Percentiles rank a stretch among this genome's conserved stretches.
Evolutionary conservation across 352 stramenopile species (phyloP).

Genomic region (Blastocystis hominis): DNA sequence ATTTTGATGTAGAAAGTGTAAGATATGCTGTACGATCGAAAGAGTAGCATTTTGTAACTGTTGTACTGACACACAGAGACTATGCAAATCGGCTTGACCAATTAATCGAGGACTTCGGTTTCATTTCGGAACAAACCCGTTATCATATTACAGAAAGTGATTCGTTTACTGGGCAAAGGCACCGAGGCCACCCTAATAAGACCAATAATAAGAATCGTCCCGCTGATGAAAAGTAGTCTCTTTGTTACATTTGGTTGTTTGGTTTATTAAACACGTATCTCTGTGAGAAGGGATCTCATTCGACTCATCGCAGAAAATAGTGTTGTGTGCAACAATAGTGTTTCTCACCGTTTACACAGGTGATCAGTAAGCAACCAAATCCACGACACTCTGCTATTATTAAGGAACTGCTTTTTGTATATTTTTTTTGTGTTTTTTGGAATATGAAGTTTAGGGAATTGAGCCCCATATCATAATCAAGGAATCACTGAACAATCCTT

Average conservation of each 20-base stretch:
- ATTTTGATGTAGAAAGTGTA: neutral
- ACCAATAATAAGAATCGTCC: neutral
- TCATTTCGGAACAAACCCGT: slow-evolving; percentile 1
- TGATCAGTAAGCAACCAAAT: too few relatives aligned
- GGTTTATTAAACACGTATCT: too few relatives aligned
- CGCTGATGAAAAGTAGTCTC: too few relatives aligned
- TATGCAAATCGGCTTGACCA: slow-evolving; percentile 7
- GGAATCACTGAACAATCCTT: neutral
- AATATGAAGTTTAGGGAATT: too few relatives aligned
- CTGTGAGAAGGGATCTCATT: too few relatives aligned
- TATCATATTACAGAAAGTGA: neutral
- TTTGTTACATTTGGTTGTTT: too few relatives aligned
- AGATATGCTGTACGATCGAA: slow-evolving; percentile 5
- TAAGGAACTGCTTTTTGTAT: too few relatives aligned
- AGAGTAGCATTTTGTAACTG: neutral
- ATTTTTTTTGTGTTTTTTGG: too few relatives aligned
- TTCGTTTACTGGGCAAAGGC: neutral
- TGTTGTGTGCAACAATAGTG: too few relatives aligned
- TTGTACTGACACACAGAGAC: neutral
- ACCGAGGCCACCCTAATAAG: neutral
- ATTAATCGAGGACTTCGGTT: neutral
- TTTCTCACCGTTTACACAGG: too few relatives aligned
- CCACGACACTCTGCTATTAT: too few relatives aligned
- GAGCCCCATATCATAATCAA: neutral
- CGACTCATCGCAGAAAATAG: too few relatives aligned